phyloP scores from a whole-genome alignment of 139 green algal species.

The Tetratostichococcus sp. region DNA sequence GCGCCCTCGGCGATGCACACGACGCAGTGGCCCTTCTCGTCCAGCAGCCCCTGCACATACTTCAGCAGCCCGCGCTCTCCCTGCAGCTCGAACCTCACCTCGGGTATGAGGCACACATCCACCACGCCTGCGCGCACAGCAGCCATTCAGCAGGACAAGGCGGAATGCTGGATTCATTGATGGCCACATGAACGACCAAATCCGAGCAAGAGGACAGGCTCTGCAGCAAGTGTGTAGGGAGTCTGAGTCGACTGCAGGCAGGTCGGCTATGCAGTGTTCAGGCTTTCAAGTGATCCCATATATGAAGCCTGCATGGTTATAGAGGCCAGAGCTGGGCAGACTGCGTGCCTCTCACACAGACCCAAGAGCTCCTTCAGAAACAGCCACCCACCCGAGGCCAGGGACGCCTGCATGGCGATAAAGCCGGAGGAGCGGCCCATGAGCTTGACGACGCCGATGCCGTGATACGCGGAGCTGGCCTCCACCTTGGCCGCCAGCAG shows the following conservation, averaged over 20 bases:
- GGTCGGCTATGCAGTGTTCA: too few relatives aligned
- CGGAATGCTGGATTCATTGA: too few relatives aligned
- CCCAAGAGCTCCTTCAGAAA: too few relatives aligned
- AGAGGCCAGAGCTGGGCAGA: too few relatives aligned
- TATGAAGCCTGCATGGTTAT: too few relatives aligned
- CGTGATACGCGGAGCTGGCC: slow-evolving; percentile 67
- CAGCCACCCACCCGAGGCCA: slow-evolving; percentile 77
- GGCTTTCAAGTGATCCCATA: too few relatives aligned
- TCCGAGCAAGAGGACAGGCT: too few relatives aligned
- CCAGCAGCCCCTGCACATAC: slow-evolving; percentile 76
- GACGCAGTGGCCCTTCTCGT: slow-evolving; percentile 74
- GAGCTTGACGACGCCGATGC: slow-evolving; percentile 96
- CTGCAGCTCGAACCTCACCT: slow-evolving; percentile 84
- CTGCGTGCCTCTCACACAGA: too few relatives aligned
- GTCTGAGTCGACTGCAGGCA: too few relatives aligned
- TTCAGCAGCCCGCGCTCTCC: slow-evolving; percentile 72
- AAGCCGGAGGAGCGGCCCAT: slow-evolving; percentile 97
- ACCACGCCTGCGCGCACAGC: slow-evolving; percentile 51
- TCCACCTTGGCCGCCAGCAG: slow-evolving; percentile 94
- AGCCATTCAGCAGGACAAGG: too few relatives aligned
- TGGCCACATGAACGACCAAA: too few relatives aligned
- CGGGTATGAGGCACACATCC: slow-evolving; percentile 91
- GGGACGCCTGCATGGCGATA: slow-evolving; percentile 93
- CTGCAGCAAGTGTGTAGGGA: too few relatives aligned
- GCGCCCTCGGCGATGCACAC: slow-evolving; percentile 73